Conservation (phyloP, 2,329 filamentous ascomycete genomes). For the Huntiella bhutanensis region DNA sequence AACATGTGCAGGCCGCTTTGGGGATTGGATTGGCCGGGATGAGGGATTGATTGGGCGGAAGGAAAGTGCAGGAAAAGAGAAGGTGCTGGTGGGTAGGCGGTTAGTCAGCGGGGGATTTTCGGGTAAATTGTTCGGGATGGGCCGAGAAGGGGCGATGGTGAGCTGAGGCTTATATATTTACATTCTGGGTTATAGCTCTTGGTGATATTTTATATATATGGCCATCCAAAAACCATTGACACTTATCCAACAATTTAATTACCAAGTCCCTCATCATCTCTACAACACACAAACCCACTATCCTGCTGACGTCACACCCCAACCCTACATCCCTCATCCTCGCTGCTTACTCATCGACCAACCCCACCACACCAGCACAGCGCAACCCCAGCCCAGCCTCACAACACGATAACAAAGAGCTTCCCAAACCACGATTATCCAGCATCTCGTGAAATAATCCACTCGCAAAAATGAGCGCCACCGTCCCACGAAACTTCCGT, state of each 20-base stretch:
- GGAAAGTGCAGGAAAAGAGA: no score
- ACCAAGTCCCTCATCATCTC: no score
- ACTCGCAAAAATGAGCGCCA: conserved; percentile 22
- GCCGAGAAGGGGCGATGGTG: no score
- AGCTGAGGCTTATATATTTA: neutral
- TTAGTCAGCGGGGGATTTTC: no score
- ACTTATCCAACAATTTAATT: neutral
- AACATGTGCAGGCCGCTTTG: no score
- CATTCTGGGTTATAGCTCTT: neutral
- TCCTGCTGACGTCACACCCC: no score
- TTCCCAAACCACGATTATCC: neutral
- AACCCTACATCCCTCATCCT: neutral
- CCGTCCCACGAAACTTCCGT: conserved; percentile 89
- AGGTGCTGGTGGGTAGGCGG: no score
- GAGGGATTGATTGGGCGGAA: no score
- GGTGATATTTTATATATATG: neutral
- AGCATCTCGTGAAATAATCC: neutral
- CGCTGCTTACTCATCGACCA: neutral
- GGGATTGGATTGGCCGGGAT: no score
- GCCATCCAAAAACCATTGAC: neutral
- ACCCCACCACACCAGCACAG: no score
- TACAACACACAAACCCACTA: no score
- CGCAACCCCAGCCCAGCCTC: neutral
- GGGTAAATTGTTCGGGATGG: no score
- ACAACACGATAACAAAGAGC: neutral